phyloP scores from a whole-genome alignment of 2,329 filamentous ascomycete species.

The Ophiocordyceps camponoti-saundersi region DNA sequence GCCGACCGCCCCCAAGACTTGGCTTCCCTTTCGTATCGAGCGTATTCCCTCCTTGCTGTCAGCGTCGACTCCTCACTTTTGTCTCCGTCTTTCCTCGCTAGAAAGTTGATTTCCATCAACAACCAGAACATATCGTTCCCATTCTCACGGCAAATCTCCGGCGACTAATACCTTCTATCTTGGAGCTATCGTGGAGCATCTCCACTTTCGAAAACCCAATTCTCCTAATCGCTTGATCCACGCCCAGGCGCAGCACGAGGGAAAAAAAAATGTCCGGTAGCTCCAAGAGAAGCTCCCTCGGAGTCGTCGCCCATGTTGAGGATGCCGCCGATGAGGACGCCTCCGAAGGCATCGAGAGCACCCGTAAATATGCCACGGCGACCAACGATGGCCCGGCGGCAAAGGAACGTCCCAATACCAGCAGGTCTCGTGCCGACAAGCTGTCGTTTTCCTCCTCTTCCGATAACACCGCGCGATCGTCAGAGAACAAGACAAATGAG shows the following conservation, averaged over 20 bases:
- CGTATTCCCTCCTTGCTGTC: too few species aligned
- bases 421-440: slow-evolving; percentile 26
- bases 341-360: slow-evolving; percentile 20
- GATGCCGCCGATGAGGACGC: slow-evolving; percentile 33
- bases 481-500: slow-evolving; percentile 11
- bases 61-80: too few species aligned
- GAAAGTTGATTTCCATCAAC: too few species aligned
- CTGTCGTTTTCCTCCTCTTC: slow-evolving; percentile 7
- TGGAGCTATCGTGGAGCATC: too few species aligned
- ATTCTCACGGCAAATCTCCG: too few species aligned
- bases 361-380: slow-evolving; percentile 24
- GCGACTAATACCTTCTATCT: too few species aligned
- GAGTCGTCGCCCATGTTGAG: slow-evolving; percentile 25
- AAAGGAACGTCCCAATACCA: slow-evolving; percentile 34
- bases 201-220: not conserved
- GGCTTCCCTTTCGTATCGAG: not conserved
- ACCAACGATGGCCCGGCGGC: slow-evolving; percentile 19
- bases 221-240: not conserved
- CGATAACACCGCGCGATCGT: slow-evolving; percentile 24
- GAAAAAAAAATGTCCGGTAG: slow-evolving; percentile 20
- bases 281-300: slow-evolving; percentile 13
- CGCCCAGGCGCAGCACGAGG: not conserved
- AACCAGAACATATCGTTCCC: too few species aligned
- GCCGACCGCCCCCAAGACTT: not conserved
- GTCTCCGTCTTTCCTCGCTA: too few species aligned